Conservation (phyloP, 768 basidiomycete species). For the Rhizopogon sp. region DNA sequence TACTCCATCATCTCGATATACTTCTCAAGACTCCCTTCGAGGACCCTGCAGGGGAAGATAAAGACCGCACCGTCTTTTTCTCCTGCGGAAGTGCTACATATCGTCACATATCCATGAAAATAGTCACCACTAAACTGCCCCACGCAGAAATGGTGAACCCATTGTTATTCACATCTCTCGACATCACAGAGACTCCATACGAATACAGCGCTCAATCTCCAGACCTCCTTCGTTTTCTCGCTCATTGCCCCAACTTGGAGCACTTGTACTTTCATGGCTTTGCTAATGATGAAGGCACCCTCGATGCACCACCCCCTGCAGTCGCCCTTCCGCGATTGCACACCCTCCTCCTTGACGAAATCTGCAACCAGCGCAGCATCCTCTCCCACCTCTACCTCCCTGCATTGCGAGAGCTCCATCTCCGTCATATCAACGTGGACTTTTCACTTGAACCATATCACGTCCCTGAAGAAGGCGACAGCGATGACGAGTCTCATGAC, state of each 20-base stretch:
- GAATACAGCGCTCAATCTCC: conserved; percentile 38
- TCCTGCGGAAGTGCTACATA: conserved; percentile 29
- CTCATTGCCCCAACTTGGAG: conserved; percentile 57
- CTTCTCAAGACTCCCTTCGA: conserved; percentile 21
- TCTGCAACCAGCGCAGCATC: conserved; percentile 59
- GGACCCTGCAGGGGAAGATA: conserved; percentile 5
- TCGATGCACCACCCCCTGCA: conserved; percentile 28
- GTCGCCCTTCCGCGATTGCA: conserved; percentile 56
- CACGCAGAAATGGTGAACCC: conserved; percentile 35
- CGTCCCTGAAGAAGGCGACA: conserved; percentile 54
- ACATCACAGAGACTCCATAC: conserved; percentile 46
- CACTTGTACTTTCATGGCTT: conserved; percentile 53
- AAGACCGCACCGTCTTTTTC: conserved; percentile 22
- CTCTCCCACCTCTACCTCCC: conserved; percentile 64
- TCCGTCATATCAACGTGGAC: conserved; percentile 66
- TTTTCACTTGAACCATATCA: conserved; percentile 31
- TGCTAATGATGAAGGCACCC: conserved; percentile 38
- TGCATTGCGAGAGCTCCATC: conserved; percentile 52
- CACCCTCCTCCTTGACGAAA: conserved; percentile 49
- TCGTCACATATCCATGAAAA: conserved; percentile 41
- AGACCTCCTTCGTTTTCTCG: conserved; percentile 55
- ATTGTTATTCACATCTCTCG: conserved; percentile 52
- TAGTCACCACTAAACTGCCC: conserved; percentile 49
- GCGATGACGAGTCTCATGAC: conserved; percentile 69
- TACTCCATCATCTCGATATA: conserved; percentile 25